Percentiles rank a stretch among this genome's conserved stretches.
These are phyloP conservation scores for Psilocybe tampanensis DNA, from an alignment of 768 basidiomycete species.

Conservation along the genomic window DNA sequence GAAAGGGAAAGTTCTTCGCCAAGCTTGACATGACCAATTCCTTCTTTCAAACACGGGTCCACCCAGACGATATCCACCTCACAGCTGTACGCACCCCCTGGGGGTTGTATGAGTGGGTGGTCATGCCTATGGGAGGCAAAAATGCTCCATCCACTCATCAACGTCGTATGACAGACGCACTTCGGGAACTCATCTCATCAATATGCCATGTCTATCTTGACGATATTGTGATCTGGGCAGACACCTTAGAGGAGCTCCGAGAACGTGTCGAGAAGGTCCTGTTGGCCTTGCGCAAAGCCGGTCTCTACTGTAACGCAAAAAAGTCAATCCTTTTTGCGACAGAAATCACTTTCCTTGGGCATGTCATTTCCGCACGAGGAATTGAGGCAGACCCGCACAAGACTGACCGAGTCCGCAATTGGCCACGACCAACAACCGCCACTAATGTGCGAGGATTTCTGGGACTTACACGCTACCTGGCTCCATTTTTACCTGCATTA, in stretches of 20 bases:
- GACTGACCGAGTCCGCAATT: conserved; percentile 23
- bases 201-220: conserved; percentile 29
- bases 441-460: conserved; percentile 16
- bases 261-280: neutral
- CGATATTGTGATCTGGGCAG: conserved; percentile 27
- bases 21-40: conserved; percentile 22
- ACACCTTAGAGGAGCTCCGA: conserved; percentile 9
- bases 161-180: conserved; percentile 19
- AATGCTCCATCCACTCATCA: conserved; percentile 33
- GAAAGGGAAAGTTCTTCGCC: conserved; percentile 15
- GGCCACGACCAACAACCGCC: conserved; percentile 22
- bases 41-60: conserved; percentile 27
- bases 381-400: conserved; percentile 25
- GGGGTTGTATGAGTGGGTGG: conserved; percentile 42
- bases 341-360: conserved; percentile 33
- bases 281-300: conserved; percentile 2
- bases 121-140: conserved; percentile 36
- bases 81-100: conserved; percentile 41
- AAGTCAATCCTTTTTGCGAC: conserved; percentile 12
- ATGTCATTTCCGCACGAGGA: conserved; percentile 37
- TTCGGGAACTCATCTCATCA: conserved; percentile 22
- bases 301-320: conserved; percentile 3
- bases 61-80: conserved; percentile 23
- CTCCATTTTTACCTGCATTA: no score
- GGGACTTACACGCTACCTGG: conserved; percentile 4